A percentile compares a stretch with the other conserved stretches of the same genome.
These are phyloP conservation scores for Globisporangium middletonii DNA, from an alignment of 352 stramenopile genomes.

Conservation along the genomic window DNA sequence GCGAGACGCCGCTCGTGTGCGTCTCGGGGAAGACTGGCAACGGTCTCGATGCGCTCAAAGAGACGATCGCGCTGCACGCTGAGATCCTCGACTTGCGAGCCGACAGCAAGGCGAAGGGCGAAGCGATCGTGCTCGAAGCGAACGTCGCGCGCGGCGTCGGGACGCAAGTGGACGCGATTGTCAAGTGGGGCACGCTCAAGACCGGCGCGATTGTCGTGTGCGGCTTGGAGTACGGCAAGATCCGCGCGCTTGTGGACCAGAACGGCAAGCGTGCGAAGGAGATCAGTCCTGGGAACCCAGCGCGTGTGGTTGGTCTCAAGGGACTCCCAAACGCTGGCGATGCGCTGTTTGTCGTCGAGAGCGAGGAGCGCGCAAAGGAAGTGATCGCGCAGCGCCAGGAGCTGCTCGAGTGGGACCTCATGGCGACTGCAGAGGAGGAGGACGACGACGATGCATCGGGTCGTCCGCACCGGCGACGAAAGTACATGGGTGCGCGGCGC, in stretches of 20 bases:
- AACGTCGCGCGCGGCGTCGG: conserved; percentile 93
- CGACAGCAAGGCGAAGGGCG: conserved; percentile 80
- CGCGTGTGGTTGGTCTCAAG: conserved; percentile 87
- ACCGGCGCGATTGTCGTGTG: conserved; percentile 94
- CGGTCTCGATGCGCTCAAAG: conserved; percentile 94
- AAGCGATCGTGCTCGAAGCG: conserved; percentile 96
- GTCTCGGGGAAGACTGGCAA: conserved; percentile 95
- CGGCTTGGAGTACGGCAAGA: conserved; percentile 92
- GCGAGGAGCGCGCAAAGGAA: conserved; percentile 75
- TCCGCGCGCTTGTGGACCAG: conserved; percentile 72
- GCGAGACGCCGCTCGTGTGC: conserved; percentile 90
- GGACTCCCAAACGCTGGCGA: conserved; percentile 76
- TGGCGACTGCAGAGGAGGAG: conserved; percentile 51
- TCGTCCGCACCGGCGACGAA: conserved; percentile 27
- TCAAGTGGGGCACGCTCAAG: conserved; percentile 96
- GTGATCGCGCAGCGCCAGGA: conserved; percentile 64
- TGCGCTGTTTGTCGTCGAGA: conserved; percentile 63
- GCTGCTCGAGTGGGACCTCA: conserved; percentile 71
- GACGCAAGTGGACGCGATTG: conserved; percentile 93
- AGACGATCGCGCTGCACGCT: conserved; percentile 94
- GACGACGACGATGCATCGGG: conserved; percentile 26
- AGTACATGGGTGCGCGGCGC: conserved; percentile 40
- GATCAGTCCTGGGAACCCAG: conserved; percentile 86
- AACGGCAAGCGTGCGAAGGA: conserved; percentile 84
- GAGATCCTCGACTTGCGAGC: conserved; percentile 96